phyloP scores from a whole-genome alignment of 768 basidiomycete genomes.

The Russula sp. region DNA sequence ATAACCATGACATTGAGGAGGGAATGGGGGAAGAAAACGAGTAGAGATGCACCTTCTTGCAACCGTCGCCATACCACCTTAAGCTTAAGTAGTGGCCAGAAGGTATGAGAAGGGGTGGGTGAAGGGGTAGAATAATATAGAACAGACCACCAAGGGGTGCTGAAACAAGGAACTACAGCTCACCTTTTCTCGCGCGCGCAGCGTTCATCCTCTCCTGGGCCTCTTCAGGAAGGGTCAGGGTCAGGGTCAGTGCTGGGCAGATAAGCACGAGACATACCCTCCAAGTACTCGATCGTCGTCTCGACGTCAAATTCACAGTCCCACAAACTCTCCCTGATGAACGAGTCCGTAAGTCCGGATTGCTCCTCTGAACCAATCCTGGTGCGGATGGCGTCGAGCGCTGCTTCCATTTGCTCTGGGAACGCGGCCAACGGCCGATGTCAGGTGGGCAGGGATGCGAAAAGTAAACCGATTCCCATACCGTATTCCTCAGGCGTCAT shows the following conservation, averaged over 20 bases:
- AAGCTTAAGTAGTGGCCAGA: constrained; percentile 19
- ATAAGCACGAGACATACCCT: constrained; percentile 45
- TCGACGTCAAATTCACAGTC: constrained; percentile 82
- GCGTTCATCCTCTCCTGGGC: constrained; percentile 56
- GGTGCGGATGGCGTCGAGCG: constrained; percentile 57
- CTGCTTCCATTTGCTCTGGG: constrained; percentile 60
- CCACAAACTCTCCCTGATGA: constrained; percentile 79
- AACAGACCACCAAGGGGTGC: constrained; percentile 22
- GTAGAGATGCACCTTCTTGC: constrained; percentile 25
- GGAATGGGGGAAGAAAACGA: constrained; percentile 9
- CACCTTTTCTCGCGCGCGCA: constrained; percentile 79
- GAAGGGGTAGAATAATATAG: constrained; percentile 27
- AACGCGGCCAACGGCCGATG: constrained; percentile 16
- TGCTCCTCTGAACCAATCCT: constrained; percentile 58
- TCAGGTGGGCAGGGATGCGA: neutral
- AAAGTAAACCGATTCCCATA: constrained; percentile 39
- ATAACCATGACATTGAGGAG: constrained; percentile 15
- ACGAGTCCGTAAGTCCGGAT: constrained; percentile 63
- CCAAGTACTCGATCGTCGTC: constrained; percentile 62
- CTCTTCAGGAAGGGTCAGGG: constrained; percentile 39
- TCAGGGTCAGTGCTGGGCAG: neutral
- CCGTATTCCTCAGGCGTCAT: constrained; percentile 81
- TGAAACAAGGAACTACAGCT: constrained; percentile 39
- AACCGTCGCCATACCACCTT: constrained; percentile 16
- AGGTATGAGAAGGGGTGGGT: constrained; percentile 25